These are phyloP conservation scores for Penicillium expansum DNA, from an alignment of 2,329 filamentous ascomycete genomes.

Conservation along the genomic window DNA sequence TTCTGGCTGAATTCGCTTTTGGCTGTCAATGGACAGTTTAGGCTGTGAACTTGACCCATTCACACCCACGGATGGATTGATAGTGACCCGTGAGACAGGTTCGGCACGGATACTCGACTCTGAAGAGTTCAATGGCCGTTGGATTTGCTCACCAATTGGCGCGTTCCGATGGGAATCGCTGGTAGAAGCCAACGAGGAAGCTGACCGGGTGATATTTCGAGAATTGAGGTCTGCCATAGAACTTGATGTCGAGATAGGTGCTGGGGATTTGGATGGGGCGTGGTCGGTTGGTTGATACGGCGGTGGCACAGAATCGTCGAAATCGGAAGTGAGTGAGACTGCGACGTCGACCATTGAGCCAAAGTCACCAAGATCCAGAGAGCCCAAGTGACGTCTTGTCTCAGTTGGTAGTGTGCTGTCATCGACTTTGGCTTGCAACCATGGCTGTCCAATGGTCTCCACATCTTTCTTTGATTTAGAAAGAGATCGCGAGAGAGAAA, in stretches of 20 bases:
- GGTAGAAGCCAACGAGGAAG: slow-evolving; percentile 10
- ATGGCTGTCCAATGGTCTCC: slow-evolving; percentile 39
- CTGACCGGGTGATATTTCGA: neutral
- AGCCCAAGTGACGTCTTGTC: slow-evolving; percentile 23
- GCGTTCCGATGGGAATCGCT: slow-evolving; percentile 6
- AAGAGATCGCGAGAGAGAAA: slow-evolving; percentile 19
- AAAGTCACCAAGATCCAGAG: slow-evolving; percentile 34
- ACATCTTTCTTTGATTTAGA: slow-evolving; percentile 36
- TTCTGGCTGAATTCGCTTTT: slow-evolving; percentile 6
- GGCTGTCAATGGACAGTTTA: slow-evolving; percentile 1
- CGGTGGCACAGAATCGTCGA: slow-evolving; percentile 24
- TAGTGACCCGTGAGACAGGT: neutral
- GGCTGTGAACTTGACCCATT: neutral
- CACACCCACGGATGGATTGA: neutral
- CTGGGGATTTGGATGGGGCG: slow-evolving; percentile 2
- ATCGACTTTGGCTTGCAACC: slow-evolving; percentile 32
- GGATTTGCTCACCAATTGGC: slow-evolving; percentile 10
- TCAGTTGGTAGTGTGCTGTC: slow-evolving; percentile 12
- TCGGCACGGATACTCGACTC: slow-evolving; percentile 4
- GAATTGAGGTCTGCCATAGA: slow-evolving; percentile 5
- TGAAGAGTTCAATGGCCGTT: slow-evolving; percentile 10
- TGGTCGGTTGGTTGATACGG: slow-evolving; percentile 16
- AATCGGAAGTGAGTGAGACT: slow-evolving; percentile 27
- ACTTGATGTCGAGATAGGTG: slow-evolving; percentile 2
- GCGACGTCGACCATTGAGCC: slow-evolving; percentile 35